Conservation (phyloP, 2,329 filamentous ascomycete species). For the Sporothrix variecibatus region DNA sequence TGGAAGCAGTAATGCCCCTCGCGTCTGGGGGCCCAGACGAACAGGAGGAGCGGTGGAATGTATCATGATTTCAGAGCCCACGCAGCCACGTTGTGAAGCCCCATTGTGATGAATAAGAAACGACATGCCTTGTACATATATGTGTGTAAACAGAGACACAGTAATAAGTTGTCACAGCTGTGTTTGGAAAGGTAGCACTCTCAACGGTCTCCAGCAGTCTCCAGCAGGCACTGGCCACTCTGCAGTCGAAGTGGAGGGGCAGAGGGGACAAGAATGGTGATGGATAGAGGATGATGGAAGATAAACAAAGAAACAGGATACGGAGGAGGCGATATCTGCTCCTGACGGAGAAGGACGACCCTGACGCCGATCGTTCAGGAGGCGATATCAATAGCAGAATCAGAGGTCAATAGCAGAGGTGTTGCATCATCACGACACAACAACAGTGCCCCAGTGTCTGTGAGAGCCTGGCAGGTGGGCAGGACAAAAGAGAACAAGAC, state of each 20-base stretch:
- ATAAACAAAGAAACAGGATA: not conserved
- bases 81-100: conserved; percentile 1
- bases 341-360: not conserved
- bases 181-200: conserved; percentile 12
- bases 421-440: conserved; percentile 2
- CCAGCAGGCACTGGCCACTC: conserved; percentile 21
- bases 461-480: not conserved
- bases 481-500: not conserved
- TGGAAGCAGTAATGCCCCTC: conserved; percentile 13
- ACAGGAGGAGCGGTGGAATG: conserved; percentile 4
- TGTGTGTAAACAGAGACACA: not conserved
- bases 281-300: not conserved
- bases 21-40: not conserved
- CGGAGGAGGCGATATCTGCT: not conserved
- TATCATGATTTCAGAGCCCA: not conserved
- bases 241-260: conserved; percentile 15
- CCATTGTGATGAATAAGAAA: not conserved
- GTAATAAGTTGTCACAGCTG: not conserved
- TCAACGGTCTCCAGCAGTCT: not conserved
- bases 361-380: conserved; percentile 13
- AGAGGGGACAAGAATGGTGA: not conserved
- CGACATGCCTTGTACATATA: not conserved
- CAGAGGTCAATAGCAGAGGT: not conserved
- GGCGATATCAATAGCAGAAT: conserved; percentile 10
- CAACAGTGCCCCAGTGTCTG: not conserved